Conservation (phyloP, 1,284 basidiomycete genomes). For the Ganoderma boninense region DNA sequence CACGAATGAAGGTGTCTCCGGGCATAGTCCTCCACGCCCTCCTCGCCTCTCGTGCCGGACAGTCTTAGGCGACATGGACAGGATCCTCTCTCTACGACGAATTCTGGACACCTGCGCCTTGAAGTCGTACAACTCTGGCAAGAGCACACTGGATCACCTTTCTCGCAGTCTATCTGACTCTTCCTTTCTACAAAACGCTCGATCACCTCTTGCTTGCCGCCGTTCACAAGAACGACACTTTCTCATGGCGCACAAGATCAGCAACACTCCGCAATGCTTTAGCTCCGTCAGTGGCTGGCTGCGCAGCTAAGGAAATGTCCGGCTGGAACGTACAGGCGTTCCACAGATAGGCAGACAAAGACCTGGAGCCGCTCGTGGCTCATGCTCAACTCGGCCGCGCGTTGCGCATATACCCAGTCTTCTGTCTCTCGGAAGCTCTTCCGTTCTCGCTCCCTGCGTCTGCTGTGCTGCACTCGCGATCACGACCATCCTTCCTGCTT, state of each 20-base stretch:
- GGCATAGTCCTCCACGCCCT: constrained; percentile 16
- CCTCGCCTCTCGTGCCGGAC: constrained; percentile 20
- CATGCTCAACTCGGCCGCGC: neutral
- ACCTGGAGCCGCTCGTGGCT: neutral
- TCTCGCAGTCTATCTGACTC: neutral
- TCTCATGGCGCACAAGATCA: neutral
- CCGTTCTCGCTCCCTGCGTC: neutral
- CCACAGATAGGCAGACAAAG: neutral
- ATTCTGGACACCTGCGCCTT: neutral
- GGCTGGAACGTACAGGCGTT: neutral
- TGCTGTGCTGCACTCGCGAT: neutral
- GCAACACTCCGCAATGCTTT: neutral
- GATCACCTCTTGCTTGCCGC: constrained; percentile 17
- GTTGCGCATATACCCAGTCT: neutral
- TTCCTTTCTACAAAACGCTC: constrained; percentile 13
- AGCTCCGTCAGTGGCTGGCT: neutral
- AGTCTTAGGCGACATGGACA: constrained; percentile 18
- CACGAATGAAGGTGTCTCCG: constrained; percentile 3
- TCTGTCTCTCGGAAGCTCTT: neutral
- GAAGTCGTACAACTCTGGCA: neutral
- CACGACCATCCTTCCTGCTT: neutral
- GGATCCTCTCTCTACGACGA: neutral
- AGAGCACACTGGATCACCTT: neutral
- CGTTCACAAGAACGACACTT: constrained; percentile 5
- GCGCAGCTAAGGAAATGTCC: neutral